A percentile compares a stretch with the other conserved stretches of the same genome.
Evolutionary conservation across 1,139 yeast genomes (phyloP).

Genomic region (Diutina catenulata): DNA sequence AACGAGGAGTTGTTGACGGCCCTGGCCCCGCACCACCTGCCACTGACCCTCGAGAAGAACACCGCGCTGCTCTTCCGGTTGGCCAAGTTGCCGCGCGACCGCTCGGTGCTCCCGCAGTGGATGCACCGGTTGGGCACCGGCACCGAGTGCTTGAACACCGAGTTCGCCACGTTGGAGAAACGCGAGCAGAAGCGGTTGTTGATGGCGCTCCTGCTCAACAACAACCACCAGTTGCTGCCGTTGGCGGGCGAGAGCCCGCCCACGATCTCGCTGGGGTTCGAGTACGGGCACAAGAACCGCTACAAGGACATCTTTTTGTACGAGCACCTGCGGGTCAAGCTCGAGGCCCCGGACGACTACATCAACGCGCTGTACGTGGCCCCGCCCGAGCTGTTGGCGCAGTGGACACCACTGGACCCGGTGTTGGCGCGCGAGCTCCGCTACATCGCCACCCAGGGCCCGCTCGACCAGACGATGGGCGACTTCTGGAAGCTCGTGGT

Average conservation of each 20-base stretch:
- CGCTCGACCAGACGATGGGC: conserved; percentile 55
- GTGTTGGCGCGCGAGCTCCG: neutral
- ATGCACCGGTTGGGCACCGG: neutral
- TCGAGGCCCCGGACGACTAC: conserved; percentile 27
- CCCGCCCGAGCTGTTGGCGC: conserved; percentile 10
- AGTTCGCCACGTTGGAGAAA: conserved; percentile 21
- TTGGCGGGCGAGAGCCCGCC: conserved; percentile 8
- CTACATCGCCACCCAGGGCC: conserved; percentile 83
- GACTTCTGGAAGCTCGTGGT: conserved; percentile 67
- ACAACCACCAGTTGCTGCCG: neutral
- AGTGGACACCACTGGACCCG: neutral
- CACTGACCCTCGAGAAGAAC: conserved; percentile 1
- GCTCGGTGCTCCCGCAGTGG: conserved; percentile 3
- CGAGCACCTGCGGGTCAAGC: conserved; percentile 65
- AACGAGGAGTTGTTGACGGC: conserved; percentile 17
- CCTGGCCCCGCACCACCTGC: neutral
- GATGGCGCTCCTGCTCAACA: conserved; percentile 7
- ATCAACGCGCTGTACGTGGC: conserved; percentile 52
- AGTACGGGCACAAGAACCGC: conserved; percentile 63
- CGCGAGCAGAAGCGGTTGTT: conserved; percentile 8
- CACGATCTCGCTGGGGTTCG: conserved; percentile 55
- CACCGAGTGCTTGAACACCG: conserved; percentile 10
- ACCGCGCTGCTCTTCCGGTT: neutral
- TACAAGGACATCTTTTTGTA: conserved; percentile 77
- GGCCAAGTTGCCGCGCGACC: neutral